Evolutionary conservation across 2,329 filamentous ascomycete genomes (phyloP).

Genomic region (Aspergillus japonicus): DNA sequence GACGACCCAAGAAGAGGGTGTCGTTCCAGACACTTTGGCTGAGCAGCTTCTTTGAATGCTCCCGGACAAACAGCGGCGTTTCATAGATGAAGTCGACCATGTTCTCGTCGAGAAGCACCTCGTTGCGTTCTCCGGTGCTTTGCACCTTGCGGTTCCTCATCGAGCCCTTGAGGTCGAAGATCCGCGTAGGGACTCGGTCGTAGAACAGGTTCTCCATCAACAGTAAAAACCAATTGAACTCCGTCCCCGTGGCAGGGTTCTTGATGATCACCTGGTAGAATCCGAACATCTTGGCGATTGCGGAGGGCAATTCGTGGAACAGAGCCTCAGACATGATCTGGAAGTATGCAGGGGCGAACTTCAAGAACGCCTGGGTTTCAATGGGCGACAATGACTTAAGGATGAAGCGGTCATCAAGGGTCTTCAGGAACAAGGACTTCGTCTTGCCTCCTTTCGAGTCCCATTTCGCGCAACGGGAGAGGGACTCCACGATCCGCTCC

Average conservation of each 20-base stretch:
- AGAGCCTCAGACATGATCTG: slow-evolving; percentile 94
- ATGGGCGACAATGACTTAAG: slow-evolving; percentile 87
- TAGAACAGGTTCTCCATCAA: slow-evolving; percentile 99
- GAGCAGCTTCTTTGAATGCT: slow-evolving; percentile 93
- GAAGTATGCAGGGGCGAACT: slow-evolving; percentile 96
- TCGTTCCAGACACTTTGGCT: slow-evolving; percentile 95
- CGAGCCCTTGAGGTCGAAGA: slow-evolving; percentile 94
- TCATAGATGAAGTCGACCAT: slow-evolving; percentile 99
- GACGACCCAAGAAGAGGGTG: slow-evolving; percentile 87
- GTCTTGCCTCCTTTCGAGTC: slow-evolving; percentile 98
- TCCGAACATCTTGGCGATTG: slow-evolving; percentile 98
- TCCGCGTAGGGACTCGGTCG: slow-evolving; percentile 82
- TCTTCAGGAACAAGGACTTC: slow-evolving; percentile 95
- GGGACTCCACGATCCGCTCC: slow-evolving; percentile 89
- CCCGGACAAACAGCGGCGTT: slow-evolving; percentile 87
- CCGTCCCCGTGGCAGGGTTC: slow-evolving; percentile 84
- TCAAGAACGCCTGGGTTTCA: slow-evolving; percentile 89
- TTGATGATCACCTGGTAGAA: slow-evolving; percentile 98
- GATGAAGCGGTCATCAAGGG: slow-evolving; percentile 88
- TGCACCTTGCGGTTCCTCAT: slow-evolving; percentile 99
- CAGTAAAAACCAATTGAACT: slow-evolving; percentile 91
- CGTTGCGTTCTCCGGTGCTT: slow-evolving; percentile 90
- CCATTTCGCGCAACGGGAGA: slow-evolving; percentile 95
- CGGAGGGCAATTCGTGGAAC: slow-evolving; percentile 91
- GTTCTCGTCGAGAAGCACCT: slow-evolving; percentile 95